Evolutionary conservation across 2,329 filamentous ascomycete species (phyloP), one percentile per base, ranked within the genome.

Genomic region (Verruconis gallopava): DNA sequence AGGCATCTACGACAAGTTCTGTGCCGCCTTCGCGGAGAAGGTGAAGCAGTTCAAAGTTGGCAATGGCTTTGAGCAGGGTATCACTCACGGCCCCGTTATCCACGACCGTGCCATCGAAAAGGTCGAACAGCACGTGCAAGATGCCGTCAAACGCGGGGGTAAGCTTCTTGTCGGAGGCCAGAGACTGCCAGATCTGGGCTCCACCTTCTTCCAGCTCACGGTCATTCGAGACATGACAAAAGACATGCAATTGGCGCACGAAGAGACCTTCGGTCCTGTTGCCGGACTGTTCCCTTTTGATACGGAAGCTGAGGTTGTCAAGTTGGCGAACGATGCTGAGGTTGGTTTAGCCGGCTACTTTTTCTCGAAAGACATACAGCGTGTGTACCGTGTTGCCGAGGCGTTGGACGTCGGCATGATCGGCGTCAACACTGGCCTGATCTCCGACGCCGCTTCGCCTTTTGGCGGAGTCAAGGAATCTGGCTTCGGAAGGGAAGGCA

Each of bases 251-350:
- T 72, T 96, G 50, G 79, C 84, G 3, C 68, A 68, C 1, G 89
- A 96, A 62, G 91, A 98, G 68, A 98, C 89, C 0, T 98, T 98
- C 57, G 91, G 91, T 0, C 91, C 91, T 2, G 82, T 96, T 0
- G 89, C 88, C 0, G 89, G 83, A 1, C 63, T 96, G 12, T 95
- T 95, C 68, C 73, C 78, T 38, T 98, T 96, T 56, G 74, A 84
- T 37, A 85, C 80, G 0, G 91, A 96, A 63, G 79, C 81, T 41
- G 88, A 96, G 54, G 91, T 94, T 4, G 77, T 96, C 21, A 69
- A 73, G 48, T 64, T 89, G 49, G 89, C 91, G 3, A 98, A 98
- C 61, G 62, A 67, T 33, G 70, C 84, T 1, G 79, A 89, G 40
- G 88, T 96, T 28, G 91, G 91, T 1, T 71, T 98, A 25, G 91